phyloP scores from a whole-genome alignment of 768 basidiomycete genomes.

The Botryobasidium botryosum region DNA sequence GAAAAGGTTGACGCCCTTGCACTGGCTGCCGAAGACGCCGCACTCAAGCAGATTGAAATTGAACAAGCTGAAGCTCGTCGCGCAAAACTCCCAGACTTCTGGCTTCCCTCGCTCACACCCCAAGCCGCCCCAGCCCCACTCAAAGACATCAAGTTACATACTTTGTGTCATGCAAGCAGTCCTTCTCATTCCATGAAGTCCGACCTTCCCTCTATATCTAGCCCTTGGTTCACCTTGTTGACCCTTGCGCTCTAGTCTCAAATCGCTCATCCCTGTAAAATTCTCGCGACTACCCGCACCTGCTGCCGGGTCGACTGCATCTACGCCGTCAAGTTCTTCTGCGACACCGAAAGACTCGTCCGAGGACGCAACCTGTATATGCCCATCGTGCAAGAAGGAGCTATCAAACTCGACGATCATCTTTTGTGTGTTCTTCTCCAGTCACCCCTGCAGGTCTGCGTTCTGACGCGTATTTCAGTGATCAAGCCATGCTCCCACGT shows the following conservation, averaged over 20 bases:
- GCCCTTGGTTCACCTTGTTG: not conserved
- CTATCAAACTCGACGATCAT: constrained; percentile 63
- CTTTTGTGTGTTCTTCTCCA: constrained; percentile 34
- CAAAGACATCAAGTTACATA: constrained; percentile 70
- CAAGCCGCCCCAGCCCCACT: constrained; percentile 50
- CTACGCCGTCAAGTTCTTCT: constrained; percentile 8
- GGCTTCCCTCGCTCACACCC: constrained; percentile 87
- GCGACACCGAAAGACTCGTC: constrained; percentile 17
- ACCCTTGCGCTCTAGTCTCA: constrained; percentile 41
- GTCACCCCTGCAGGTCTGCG: not conserved
- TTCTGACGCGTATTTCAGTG: constrained; percentile 26
- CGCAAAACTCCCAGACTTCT: constrained; percentile 88
- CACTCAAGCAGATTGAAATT: constrained; percentile 60
- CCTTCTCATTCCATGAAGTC: constrained; percentile 66
- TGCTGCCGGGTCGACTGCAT: constrained; percentile 19
- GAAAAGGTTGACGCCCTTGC: constrained; percentile 53
- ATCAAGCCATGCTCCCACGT: constrained; percentile 85
- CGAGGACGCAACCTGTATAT: constrained; percentile 49
- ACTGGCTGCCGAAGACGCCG: constrained; percentile 75
- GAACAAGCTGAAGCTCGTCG: constrained; percentile 73
- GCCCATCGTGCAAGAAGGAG: constrained; percentile 73
- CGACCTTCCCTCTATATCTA: constrained; percentile 18
- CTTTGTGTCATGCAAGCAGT: constrained; percentile 70
- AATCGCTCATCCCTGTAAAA: constrained; percentile 64
- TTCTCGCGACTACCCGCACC: too few species aligned